A percentile compares a stretch with the other conserved stretches of the same genome.
Conservation (phyloP, 805 yeast genomes). For the Saccharomycopsis oosterbeekiorum region DNA sequence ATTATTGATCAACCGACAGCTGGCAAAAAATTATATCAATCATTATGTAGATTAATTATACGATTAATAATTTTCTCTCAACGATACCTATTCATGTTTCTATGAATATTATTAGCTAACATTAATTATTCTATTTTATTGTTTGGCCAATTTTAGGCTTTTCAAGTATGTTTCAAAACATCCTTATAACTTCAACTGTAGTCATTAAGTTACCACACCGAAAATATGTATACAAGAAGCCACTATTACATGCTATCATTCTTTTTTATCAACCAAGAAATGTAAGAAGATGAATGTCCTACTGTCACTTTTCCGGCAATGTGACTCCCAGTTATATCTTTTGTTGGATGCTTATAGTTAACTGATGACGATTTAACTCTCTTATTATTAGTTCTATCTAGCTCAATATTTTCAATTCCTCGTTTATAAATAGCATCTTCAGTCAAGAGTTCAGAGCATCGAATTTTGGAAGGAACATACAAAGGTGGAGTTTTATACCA, state of each 20-base stretch:
- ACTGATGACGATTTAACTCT: neutral
- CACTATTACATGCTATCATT: neutral
- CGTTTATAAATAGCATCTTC: neutral
- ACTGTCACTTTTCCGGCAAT: neutral
- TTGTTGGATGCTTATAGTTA: neutral
- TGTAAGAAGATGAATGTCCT: neutral
- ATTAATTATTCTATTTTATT: too few species aligned
- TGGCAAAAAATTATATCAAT: too few species aligned
- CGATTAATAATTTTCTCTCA: too few species aligned
- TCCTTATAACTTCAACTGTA: neutral
- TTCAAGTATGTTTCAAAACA: neutral
- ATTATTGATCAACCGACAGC: too few species aligned
- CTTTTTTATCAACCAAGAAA: neutral
- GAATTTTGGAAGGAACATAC: conserved; percentile 2
- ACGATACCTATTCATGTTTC: too few species aligned
- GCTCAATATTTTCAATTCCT: neutral
- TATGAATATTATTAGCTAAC: too few species aligned
- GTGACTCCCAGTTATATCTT: too few species aligned
- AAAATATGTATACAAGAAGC: neutral
- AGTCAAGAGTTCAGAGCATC: neutral
- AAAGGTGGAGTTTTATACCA: conserved; percentile 12
- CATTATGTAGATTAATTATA: too few species aligned
- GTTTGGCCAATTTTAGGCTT: neutral
- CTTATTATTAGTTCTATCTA: neutral
- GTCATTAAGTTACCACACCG: neutral